A percentile compares a stretch with the other conserved stretches of the same genome.
Conservation (phyloP, 23 red algal genomes). For the Gracilaria domingensis region DNA sequence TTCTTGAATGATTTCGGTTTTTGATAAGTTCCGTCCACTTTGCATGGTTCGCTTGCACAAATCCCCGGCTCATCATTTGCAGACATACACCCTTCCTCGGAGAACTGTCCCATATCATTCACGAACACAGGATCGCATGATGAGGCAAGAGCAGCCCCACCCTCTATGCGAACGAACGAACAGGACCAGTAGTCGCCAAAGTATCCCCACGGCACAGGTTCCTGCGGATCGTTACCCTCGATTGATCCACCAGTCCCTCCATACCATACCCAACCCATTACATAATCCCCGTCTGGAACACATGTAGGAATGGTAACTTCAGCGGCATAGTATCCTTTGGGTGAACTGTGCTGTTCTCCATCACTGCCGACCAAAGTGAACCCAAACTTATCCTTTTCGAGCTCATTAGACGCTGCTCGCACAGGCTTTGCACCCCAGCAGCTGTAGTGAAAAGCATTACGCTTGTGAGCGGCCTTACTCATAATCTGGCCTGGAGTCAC, state of each 20-base stretch:
- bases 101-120: slow-evolving; percentile 58
- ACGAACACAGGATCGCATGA: slow-evolving; percentile 40
- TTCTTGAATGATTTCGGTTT: slow-evolving; percentile 50
- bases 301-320: slow-evolving; percentile 50
- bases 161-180: slow-evolving; percentile 53
- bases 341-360: slow-evolving; percentile 24
- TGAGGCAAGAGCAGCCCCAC: slow-evolving; percentile 23
- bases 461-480: slow-evolving; percentile 38
- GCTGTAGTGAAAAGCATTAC: slow-evolving; percentile 73
- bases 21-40: slow-evolving; percentile 16
- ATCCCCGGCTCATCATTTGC: slow-evolving; percentile 51
- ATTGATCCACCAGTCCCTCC: slow-evolving; percentile 51
- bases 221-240: not conserved
- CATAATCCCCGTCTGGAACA: slow-evolving; percentile 65
- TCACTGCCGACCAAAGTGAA: slow-evolving; percentile 52
- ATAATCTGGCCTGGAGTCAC: slow-evolving; percentile 50
- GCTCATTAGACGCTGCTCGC: slow-evolving; percentile 13
- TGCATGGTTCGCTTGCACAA: slow-evolving; percentile 64
- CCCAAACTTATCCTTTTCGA: slow-evolving; percentile 34
- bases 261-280: slow-evolving; percentile 65
- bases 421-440: slow-evolving; percentile 74
- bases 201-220: slow-evolving; percentile 48
- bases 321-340: slow-evolving; percentile 47
- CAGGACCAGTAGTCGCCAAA: slow-evolving; percentile 66
- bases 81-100: slow-evolving; percentile 52